Evolutionary conservation across 495 filamentous ascomycete species (phyloP).

Genomic region (Penicillium steckii): DNA sequence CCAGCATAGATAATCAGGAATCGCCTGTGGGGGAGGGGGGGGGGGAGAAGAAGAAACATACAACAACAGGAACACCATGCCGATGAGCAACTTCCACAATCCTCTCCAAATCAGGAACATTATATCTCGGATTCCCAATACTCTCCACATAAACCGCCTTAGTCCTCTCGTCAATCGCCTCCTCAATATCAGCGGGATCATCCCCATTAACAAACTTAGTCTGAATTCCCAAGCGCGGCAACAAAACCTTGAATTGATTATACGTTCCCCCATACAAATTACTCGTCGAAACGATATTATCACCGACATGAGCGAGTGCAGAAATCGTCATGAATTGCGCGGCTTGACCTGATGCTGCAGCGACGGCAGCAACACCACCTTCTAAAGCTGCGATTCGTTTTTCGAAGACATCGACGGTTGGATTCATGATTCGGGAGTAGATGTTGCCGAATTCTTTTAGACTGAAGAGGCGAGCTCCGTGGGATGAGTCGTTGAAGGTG

Average conservation of each 20-base stretch:
- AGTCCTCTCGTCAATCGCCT: slow-evolving; percentile 89
- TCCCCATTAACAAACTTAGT: slow-evolving; percentile 92
- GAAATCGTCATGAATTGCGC: slow-evolving; percentile 94
- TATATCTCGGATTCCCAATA: slow-evolving; percentile 95
- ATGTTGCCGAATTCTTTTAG: slow-evolving; percentile 99
- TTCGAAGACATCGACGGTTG: slow-evolving; percentile 96
- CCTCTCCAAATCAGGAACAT: slow-evolving; percentile 85
- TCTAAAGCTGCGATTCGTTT: slow-evolving; percentile 96
- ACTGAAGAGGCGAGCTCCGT: slow-evolving; percentile 92
- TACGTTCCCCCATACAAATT: slow-evolving; percentile 98
- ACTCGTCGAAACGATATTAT: slow-evolving; percentile 92
- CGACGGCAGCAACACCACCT: slow-evolving; percentile 88
- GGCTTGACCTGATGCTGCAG: slow-evolving; percentile 85
- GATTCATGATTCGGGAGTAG: slow-evolving; percentile 98
- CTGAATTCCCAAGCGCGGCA: slow-evolving; percentile 81
- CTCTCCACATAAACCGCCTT: slow-evolving; percentile 96
- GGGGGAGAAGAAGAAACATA: slow-evolving; percentile 37
- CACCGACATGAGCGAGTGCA: slow-evolving; percentile 77
- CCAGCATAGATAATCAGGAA: not conserved
- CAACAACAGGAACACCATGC: slow-evolving; percentile 80
- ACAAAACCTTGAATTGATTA: slow-evolving; percentile 94
- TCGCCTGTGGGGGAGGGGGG: not conserved
- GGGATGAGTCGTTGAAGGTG: slow-evolving; percentile 94
- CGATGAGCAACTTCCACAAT: slow-evolving; percentile 79
- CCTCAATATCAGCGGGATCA: slow-evolving; percentile 75